Evolutionary conservation across 345 rosid species (phyloP).

Genomic region (Linum tenue): DNA sequence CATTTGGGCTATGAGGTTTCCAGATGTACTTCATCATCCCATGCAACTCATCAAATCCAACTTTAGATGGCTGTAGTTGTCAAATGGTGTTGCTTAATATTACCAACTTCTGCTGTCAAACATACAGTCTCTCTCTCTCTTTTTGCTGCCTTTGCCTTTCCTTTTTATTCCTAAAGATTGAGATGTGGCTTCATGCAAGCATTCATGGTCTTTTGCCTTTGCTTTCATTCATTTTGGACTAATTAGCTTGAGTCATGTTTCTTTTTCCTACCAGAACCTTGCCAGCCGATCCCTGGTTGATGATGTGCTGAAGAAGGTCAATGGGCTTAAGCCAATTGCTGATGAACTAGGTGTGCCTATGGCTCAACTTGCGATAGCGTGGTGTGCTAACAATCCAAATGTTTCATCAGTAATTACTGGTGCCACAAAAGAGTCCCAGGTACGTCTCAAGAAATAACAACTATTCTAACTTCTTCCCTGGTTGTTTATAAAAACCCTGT

Average conservation of each 20-base stretch:
- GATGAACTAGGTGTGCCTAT: slow-evolving; percentile 93
- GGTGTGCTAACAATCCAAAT: slow-evolving; percentile 97
- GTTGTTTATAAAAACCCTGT: not conserved
- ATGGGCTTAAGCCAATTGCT: slow-evolving; percentile 89
- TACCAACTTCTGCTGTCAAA: not conserved
- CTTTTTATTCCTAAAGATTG: too few relatives aligned
- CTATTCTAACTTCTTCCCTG: not conserved
- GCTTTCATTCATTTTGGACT: not conserved
- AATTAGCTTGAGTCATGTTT: too few relatives aligned
- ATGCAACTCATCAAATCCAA: not conserved
- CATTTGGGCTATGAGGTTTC: not conserved
- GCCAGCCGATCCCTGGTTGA: slow-evolving; percentile 85
- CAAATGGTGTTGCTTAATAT: not conserved
- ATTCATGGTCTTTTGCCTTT: not conserved
- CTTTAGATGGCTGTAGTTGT: not conserved
- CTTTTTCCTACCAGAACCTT: slow-evolving; percentile 44
- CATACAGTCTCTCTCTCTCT: too few relatives aligned
- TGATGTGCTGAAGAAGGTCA: slow-evolving; percentile 85
- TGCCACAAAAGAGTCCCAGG: slow-evolving; percentile 97
- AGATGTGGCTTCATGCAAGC: not conserved
- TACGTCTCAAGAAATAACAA: slow-evolving; percentile 18
- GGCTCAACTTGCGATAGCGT: slow-evolving; percentile 93
- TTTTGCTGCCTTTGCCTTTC: too few relatives aligned
- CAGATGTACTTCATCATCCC: not conserved
- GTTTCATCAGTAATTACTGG: slow-evolving; percentile 94